Evolutionary conservation across 192 early-diverging fungal species (phyloP).

Genomic region (Geranomyces variabilis): DNA sequence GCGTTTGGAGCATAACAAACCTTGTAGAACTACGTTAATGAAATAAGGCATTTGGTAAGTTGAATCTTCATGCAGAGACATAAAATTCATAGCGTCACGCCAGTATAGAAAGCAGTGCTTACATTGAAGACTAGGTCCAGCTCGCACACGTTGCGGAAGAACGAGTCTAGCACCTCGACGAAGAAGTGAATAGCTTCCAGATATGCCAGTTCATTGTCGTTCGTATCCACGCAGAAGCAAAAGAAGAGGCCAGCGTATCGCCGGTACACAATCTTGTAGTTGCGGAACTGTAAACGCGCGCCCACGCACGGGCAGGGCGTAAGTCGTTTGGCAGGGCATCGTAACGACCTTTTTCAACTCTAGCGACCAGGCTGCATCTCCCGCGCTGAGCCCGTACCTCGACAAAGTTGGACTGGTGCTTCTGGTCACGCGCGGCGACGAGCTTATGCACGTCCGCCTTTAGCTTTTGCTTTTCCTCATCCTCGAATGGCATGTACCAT

Average conservation of each 20-base stretch:
- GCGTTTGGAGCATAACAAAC: neutral
- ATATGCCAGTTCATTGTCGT: slow-evolving; percentile 96
- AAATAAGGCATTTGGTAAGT: neutral
- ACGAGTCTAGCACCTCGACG: slow-evolving; percentile 97
- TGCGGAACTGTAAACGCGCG: slow-evolving; percentile 73
- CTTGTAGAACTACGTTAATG: slow-evolving; percentile 24
- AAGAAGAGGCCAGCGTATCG: slow-evolving; percentile 98
- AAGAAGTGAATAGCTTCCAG: slow-evolving; percentile 98
- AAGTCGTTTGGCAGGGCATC: too few relatives aligned
- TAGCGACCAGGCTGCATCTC: too few relatives aligned
- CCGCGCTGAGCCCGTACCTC: slow-evolving; percentile 60
- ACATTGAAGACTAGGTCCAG: slow-evolving; percentile 96
- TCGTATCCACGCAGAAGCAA: slow-evolving; percentile 97
- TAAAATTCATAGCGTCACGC: neutral
- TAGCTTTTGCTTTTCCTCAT: slow-evolving; percentile 91
- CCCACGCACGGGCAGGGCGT: neutral
- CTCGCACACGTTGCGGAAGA: slow-evolving; percentile 99
- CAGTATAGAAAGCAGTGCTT: neutral
- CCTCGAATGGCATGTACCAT: slow-evolving; percentile 94
- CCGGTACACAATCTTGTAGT: slow-evolving; percentile 97
- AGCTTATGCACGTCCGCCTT: slow-evolving; percentile 96
- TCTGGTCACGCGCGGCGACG: slow-evolving; percentile 94
- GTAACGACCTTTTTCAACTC: too few relatives aligned
- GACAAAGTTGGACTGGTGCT: slow-evolving; percentile 96
- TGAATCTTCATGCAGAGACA: neutral